Base-by-base conservation (phyloP, 768 basidiomycete genomes). In the Podaxis carcinomalis region DNA sequence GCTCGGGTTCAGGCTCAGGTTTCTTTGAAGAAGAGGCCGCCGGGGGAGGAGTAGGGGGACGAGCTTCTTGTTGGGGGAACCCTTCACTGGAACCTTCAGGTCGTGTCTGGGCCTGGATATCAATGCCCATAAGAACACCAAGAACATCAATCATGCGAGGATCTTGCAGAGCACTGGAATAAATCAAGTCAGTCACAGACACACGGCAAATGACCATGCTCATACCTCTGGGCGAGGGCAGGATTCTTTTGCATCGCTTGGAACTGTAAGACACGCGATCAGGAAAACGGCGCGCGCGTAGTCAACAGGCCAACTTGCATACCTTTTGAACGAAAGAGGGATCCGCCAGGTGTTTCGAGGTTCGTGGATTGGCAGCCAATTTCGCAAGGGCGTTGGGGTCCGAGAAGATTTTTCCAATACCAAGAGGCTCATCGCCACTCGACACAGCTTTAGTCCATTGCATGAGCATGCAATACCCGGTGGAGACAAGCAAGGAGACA, bases 101-200 rank as follows among this genome's bases (percentile, higher is more conserved):
- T 59, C 94, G 82, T 55, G 85, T 80, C 72, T 92, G 89, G 59
- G 89, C 93, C 74, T 92, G 87, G 75, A 98, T 83, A 74, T 98
- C 93, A 66, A 98, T 82, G 36, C 93, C 93, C 90, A 98, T 93
- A 59, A 93, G 82, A 10, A 87, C 95, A 62, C 95, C 95, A 47
- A 98, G 79, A 14, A 94, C 94, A 69, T 92, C 89, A 72, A 94
- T 92, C 93, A 97, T 94, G 61, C 95, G 85, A 37, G 95, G 86
- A 74, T 98, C 95, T 63, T 84, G 77, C 66, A 91, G 72, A 68
- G 85, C 81, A 49, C 83, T 85, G 65, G 19, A 54, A 23, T 10
- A 57, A 53, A 37, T 37, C 14, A 19, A 46, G 35, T 59, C 57
- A 51, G 28, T 44, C 36, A 36, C 44, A 57, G 3, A 35, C 58